Evolutionary conservation across 805 yeast genomes (phyloP).

Genomic region (Clavispora fructus): DNA sequence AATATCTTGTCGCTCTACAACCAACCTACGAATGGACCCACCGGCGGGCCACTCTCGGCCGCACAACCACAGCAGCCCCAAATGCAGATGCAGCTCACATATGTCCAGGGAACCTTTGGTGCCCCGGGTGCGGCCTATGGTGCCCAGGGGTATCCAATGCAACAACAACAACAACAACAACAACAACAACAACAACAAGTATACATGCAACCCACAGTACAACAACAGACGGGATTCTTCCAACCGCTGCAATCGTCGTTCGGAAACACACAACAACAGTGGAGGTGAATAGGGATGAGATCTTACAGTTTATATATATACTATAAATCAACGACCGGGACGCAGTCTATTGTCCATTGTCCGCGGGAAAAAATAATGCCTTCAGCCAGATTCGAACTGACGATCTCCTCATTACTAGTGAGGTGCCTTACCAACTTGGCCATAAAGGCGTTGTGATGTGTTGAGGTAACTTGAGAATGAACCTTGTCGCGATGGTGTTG

Average conservation of each 20-base stretch:
- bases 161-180: background rate
- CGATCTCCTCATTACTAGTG: conserved; percentile 31
- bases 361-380: conserved; percentile 15
- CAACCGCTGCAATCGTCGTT: conserved; percentile 6
- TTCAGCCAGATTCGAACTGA: conserved; percentile 28
- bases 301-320: background rate
- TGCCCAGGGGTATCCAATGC: background rate
- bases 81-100: conserved; percentile 3
- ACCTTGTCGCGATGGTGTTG: no score
- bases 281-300: background rate
- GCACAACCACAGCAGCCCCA: conserved; percentile 14
- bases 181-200: background rate
- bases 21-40: conserved; percentile 38
- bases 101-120: no score
- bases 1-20: conserved; percentile 27
- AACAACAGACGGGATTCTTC: conserved; percentile 8
- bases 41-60: conserved; percentile 46
- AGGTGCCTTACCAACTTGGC: conserved; percentile 34
- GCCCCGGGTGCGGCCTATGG: background rate
- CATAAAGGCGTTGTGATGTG: conserved; percentile 19
- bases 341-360: background rate
- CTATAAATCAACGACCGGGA: background rate
- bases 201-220: conserved; percentile 1
- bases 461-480: no score
- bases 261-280: conserved; percentile 9